phyloP scores from a whole-genome alignment of 2,329 filamentous ascomycete species.

The Apiospora aurea region DNA sequence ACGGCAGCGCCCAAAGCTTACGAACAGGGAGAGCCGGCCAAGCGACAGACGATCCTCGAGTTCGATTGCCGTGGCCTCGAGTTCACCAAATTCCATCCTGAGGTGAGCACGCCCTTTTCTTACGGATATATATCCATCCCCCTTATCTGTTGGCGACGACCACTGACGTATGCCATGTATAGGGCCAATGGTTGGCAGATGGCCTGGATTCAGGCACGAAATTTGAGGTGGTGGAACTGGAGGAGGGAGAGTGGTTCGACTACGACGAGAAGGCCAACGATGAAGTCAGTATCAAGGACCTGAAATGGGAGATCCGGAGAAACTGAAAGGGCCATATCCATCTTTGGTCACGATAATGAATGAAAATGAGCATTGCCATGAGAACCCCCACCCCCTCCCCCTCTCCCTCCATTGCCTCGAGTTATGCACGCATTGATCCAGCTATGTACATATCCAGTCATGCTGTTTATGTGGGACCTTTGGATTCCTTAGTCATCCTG shows the following conservation, averaged over 20 bases:
- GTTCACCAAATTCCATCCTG: slow-evolving; percentile 88
- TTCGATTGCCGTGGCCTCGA: slow-evolving; percentile 95
- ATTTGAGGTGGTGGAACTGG: slow-evolving; percentile 82
- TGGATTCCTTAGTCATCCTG: neutral
- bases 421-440: neutral
- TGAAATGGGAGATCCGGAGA: slow-evolving; percentile 79
- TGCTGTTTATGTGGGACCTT: neutral
- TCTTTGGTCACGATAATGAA: neutral
- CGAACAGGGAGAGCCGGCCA: slow-evolving; percentile 73
- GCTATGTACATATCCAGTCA: neutral
- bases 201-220: slow-evolving; percentile 82
- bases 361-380: neutral
- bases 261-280: slow-evolving; percentile 94
- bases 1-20: slow-evolving; percentile 77
- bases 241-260: slow-evolving; percentile 95
- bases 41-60: slow-evolving; percentile 80
- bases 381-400: too few species aligned
- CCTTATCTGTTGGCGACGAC: neutral
- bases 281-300: slow-evolving; percentile 89
- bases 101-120: slow-evolving; percentile 61
- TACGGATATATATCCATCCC: too few species aligned
- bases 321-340: neutral
- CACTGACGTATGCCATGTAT: slow-evolving; percentile 50
- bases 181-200: slow-evolving; percentile 85
- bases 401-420: neutral